These are phyloP conservation scores for Pseudogymnoascus sp. DNA, from an alignment of 2,329 filamentous ascomycete genomes.

Conservation along the genomic window DNA sequence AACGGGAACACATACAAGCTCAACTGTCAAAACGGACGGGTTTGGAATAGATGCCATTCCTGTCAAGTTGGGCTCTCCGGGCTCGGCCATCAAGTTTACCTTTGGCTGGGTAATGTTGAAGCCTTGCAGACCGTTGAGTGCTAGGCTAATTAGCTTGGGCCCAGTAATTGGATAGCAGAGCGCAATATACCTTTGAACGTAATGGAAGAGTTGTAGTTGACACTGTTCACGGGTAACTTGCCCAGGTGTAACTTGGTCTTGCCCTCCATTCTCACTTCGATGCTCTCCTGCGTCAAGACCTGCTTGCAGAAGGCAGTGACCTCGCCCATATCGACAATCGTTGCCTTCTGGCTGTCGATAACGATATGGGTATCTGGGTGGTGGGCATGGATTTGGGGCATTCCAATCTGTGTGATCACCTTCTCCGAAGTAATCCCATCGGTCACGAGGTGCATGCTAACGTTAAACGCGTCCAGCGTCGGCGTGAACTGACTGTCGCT, in stretches of 20 bases:
- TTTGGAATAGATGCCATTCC: constrained; percentile 52
- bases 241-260: constrained; percentile 44
- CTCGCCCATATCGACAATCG: constrained; percentile 36
- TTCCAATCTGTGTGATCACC: constrained; percentile 23
- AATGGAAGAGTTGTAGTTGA: constrained; percentile 50
- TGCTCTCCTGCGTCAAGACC: constrained; percentile 41
- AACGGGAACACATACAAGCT: constrained; percentile 34
- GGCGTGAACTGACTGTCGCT: constrained; percentile 46
- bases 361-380: constrained; percentile 31
- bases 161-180: not conserved
- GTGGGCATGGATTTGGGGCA: constrained; percentile 27
- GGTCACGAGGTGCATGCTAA: constrained; percentile 39
- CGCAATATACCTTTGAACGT: constrained; percentile 44
- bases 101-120: constrained; percentile 43
- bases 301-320: constrained; percentile 44
- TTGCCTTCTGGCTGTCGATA: constrained; percentile 39
- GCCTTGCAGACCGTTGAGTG: constrained; percentile 48
- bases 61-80: constrained; percentile 45
- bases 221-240: constrained; percentile 39
- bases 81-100: constrained; percentile 33
- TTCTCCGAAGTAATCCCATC: constrained; percentile 26
- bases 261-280: constrained; percentile 44
- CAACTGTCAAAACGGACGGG: constrained; percentile 49
- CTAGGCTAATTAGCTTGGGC: constrained; percentile 30
- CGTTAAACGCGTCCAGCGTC: constrained; percentile 46